A percentile compares a stretch with the other conserved stretches of the same genome.
Conservation (phyloP, 2,329 filamentous ascomycete genomes). For the Ilyonectria robusta region DNA sequence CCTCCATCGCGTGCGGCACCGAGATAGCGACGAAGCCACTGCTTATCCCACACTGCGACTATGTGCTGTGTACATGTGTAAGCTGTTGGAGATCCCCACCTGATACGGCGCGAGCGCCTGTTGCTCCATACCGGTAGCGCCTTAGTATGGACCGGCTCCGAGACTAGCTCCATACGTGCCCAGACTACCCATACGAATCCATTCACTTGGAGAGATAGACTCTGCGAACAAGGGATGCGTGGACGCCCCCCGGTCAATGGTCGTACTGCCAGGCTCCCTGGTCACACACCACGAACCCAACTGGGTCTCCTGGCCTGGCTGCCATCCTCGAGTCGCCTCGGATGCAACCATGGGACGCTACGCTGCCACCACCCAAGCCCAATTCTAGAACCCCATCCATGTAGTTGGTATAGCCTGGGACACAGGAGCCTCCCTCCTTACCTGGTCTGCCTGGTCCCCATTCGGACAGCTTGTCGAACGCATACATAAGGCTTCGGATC, state of each 20-base stretch:
- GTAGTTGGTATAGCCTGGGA: constrained; percentile 14
- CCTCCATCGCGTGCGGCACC: constrained; percentile 25
- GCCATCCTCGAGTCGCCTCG: constrained; percentile 19
- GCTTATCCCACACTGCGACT: constrained; percentile 20
- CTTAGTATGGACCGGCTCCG: constrained; percentile 5
- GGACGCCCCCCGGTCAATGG: constrained; percentile 19
- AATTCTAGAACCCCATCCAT: constrained; percentile 33
- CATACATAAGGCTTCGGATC: constrained; percentile 28
- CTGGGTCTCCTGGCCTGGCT: constrained; percentile 8
- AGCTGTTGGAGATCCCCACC: constrained; percentile 22
- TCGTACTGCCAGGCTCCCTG: constrained; percentile 16
- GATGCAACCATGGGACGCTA: constrained; percentile 22
- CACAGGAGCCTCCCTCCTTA: constrained; percentile 11
- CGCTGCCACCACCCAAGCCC: constrained; percentile 16
- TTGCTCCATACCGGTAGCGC: constrained; percentile 2
- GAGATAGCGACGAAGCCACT: constrained; percentile 30
- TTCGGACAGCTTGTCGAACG: constrained; percentile 23
- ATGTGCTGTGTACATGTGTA: background rate
- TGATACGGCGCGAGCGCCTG: constrained; percentile 14
- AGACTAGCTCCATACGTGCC: constrained; percentile 3
- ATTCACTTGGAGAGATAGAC: constrained; percentile 18
- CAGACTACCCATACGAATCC: constrained; percentile 8
- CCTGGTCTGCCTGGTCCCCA: constrained; percentile 14
- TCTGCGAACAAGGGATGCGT: constrained; percentile 10
- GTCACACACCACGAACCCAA: constrained; percentile 13